Conservation (phyloP, 225 moss, liverwort and hornwort species). For the Anthoceros angustus region DNA sequence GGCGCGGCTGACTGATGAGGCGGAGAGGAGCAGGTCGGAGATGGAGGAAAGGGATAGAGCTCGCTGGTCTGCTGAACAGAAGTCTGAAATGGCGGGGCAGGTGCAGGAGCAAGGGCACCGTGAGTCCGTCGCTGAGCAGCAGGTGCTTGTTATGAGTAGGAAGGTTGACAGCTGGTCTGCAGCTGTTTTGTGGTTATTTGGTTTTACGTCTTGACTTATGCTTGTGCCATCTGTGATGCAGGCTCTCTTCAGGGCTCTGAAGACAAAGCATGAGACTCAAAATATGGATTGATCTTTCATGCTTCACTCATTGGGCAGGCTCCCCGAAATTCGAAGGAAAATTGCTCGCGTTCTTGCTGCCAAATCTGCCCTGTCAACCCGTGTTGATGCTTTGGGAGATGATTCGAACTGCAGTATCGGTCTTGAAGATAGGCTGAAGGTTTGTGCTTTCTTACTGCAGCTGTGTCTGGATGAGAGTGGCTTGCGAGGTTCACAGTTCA, state of each 20-base stretch:
- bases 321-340: constrained; percentile 68
- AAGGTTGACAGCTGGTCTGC: no score
- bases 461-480: not conserved
- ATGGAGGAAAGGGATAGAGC: no score
- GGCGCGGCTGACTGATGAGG: no score
- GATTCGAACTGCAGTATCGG: constrained; percentile 44
- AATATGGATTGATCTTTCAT: constrained; percentile 88
- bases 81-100: no score
- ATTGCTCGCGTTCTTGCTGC: constrained; percentile 84
- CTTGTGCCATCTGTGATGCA: constrained; percentile 7
- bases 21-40: no score
- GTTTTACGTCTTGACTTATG: not conserved
- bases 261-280: constrained; percentile 87
- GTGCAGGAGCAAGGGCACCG: no score
- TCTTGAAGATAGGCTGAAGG: constrained; percentile 47
- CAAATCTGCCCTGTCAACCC: constrained; percentile 60
- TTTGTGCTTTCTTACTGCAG: not conserved
- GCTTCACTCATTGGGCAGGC: constrained; percentile 81
- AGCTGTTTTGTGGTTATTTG: not conserved
- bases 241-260: constrained; percentile 72
- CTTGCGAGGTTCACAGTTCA: not conserved
- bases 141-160: no score
- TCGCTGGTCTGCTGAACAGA: no score
- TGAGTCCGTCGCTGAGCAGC: no score
- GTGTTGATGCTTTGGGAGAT: constrained; percentile 70